Percentiles rank a stretch among this genome's conserved stretches.
These are phyloP conservation scores for Tylopilus rubrobrunneus DNA, from an alignment of 768 basidiomycete species.

Conservation along the genomic window DNA sequence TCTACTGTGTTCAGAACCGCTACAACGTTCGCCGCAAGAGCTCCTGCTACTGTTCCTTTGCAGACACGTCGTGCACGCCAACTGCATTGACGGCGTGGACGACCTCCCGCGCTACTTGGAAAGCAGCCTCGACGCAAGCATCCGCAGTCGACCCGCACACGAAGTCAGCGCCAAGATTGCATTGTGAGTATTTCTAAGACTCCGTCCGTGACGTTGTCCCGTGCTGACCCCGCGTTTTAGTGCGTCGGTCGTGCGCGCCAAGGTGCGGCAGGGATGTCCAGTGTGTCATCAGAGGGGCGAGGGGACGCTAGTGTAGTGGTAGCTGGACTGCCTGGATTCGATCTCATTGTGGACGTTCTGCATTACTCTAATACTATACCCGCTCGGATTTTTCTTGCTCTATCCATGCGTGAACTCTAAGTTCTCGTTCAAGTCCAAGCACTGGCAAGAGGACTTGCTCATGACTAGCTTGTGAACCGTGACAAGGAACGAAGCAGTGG, in stretches of 20 bases:
- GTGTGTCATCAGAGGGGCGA: slow-evolving; percentile 65
- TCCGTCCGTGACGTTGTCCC: background rate
- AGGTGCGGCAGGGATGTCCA: slow-evolving; percentile 68
- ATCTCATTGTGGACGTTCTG: slow-evolving; percentile 10
- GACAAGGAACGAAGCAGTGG: no score
- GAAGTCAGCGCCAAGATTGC: slow-evolving; percentile 72
- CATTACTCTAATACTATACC: slow-evolving; percentile 22
- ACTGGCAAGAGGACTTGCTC: no score
- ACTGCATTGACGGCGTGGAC: slow-evolving; percentile 66
- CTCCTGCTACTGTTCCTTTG: slow-evolving; percentile 80
- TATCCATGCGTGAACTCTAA: background rate
- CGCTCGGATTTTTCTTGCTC: background rate
- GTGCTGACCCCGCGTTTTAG: slow-evolving; percentile 32
- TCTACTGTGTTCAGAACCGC: slow-evolving; percentile 57
- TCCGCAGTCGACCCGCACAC: slow-evolving; percentile 33
- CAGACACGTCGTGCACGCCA: slow-evolving; percentile 81
- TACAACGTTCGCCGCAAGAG: slow-evolving; percentile 56
- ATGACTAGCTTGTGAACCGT: no score
- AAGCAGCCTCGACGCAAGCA: slow-evolving; percentile 40
- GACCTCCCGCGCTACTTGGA: slow-evolving; percentile 62
- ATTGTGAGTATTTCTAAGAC: slow-evolving; percentile 47
- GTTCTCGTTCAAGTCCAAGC: no score
- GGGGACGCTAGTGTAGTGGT: slow-evolving; percentile 26
- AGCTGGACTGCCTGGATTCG: background rate
- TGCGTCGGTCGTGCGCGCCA: slow-evolving; percentile 65